Base-by-base conservation (phyloP, 1,284 basidiomycete species). In the Papiliotrema nemorosa region DNA sequence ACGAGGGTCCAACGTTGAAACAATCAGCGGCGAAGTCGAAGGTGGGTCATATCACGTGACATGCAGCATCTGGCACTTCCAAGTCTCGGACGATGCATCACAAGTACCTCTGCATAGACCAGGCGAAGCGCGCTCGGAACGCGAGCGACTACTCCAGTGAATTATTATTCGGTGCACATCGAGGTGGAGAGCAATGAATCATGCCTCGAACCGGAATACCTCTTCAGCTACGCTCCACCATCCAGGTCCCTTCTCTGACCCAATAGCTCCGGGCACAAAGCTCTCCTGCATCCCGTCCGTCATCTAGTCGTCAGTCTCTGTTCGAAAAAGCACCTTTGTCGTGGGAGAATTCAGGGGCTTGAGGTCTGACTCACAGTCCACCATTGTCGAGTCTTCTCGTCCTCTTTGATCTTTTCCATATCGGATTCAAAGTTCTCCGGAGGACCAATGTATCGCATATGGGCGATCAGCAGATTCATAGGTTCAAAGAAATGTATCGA, bases 261-360 rank as follows among this genome's bases (percentile, higher is more conserved):
- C 86, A 1, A 76, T 78, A 2, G 87, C 86, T 18, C 81, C 85
- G 2, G 80, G 77, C 9, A 84, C 78, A 38, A 88, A 81, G 62
- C 81, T 85, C 72, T 85, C 82, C 70, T 90, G 87, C 86, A 88
- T 86, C 3, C 70, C 76, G 67, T 88, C 87, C 0, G 86, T 74
- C 59, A 76, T 52, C 63, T 69, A 48, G 18, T 20, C 24, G 36
- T 27, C 34, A 46, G 34, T 21, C 33, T 49, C 45, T 50, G 43
- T 14, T 31, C 14, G 7, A 20, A 14, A 25, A 7, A 26, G 16
- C 25, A 25, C 13, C 24, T 13, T 10, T 9, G 13, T 29, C 16
- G 29, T 14, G 10, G 36, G 24, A 27, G n/a, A 33, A 4, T 3
- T 3, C 16, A 16, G 31, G n/a, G 33, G 35, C 14, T 3, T 13